These are phyloP conservation scores for Fomitopsis pulvina DNA, from an alignment of 768 basidiomycete genomes.

Conservation along the genomic window DNA sequence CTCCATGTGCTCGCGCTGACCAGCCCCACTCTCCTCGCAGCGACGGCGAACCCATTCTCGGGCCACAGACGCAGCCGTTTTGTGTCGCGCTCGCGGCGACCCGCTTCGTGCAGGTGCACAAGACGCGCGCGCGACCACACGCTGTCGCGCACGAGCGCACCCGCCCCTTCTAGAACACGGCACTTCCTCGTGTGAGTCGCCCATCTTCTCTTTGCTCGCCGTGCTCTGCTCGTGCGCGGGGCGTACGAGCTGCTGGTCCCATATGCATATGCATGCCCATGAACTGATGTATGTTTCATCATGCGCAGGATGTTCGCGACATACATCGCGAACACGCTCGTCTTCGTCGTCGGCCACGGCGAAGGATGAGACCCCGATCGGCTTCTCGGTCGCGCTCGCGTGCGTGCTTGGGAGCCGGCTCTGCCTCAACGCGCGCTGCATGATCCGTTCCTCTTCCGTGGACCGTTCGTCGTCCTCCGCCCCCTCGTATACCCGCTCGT, in stretches of 20 bases:
- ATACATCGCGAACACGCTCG: constrained; percentile 39
- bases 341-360: constrained; percentile 20
- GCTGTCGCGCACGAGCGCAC: constrained; percentile 37
- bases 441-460: constrained; percentile 11
- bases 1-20: not conserved
- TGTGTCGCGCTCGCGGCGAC: constrained; percentile 43
- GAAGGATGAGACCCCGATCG: constrained; percentile 45
- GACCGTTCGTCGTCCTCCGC: not conserved
- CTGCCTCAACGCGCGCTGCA: constrained; percentile 45
- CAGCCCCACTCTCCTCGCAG: constrained; percentile 4
- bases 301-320: constrained; percentile 47
- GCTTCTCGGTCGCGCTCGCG: constrained; percentile 52
- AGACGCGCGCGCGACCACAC: constrained; percentile 30
- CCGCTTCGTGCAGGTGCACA: constrained; percentile 43
- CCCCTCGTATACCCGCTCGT: not conserved
- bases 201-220: not conserved
- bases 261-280: not conserved
- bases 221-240: no score
- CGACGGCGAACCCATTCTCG: constrained; percentile 3
- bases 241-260: not conserved
- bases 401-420: constrained; percentile 53
- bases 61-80: constrained; percentile 24
- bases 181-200: constrained; percentile 49
- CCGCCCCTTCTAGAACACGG: constrained; percentile 48
- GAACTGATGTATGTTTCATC: not conserved